Evolutionary conservation across 352 stramenopile genomes (phyloP), one percentile per base, ranked within the genome.

Genomic region (Phytophthora megakarya): DNA sequence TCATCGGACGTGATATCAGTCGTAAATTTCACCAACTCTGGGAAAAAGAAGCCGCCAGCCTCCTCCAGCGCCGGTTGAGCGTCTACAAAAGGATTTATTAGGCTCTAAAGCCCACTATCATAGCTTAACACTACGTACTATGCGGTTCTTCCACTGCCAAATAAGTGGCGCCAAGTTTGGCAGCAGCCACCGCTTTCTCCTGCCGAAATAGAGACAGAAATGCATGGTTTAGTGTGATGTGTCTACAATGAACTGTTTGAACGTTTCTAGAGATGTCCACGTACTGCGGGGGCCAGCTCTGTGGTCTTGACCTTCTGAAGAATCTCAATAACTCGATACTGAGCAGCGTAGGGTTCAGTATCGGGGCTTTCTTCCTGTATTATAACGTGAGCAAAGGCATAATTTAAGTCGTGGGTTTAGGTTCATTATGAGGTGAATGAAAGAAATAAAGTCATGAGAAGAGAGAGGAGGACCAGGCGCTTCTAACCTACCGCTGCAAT

Each of bases 71-170:
- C 75, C 13, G 75, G 72, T 39, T 90, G 81, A 0, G 81, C 81
- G 45, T 90, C 81, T 90, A 52, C 13, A 56, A 23, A 60, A 13
- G 56, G 45, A 11, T 35, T 15, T 40, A 26, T 50, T 30, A 47
- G 1, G 12, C 10, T 37, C 43, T 37, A 32, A 47, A 40, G 42
- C 1, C 19, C 18, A 35, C 51, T 39, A 12, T 16, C 3, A 35
- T 2, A 32, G 37, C 9, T 10, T 10, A 43, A 61, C 12, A 2
- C 13, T 19, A 65, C 70, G 60, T 72, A 90, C 81, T 75, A 58
- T 89, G 78, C 0, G 79, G 80, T 28, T 90, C 81, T 58, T 90
- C 80, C 30, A 88, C 78, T 43, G 81, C 67, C 26, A 88, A 66
- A 58, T 81, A 83, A 21, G 53, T 69, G 11, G 74, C 68, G 1